phyloP scores from a whole-genome alignment of 495 filamentous ascomycete genomes.

The Penicillium tannophilum region DNA sequence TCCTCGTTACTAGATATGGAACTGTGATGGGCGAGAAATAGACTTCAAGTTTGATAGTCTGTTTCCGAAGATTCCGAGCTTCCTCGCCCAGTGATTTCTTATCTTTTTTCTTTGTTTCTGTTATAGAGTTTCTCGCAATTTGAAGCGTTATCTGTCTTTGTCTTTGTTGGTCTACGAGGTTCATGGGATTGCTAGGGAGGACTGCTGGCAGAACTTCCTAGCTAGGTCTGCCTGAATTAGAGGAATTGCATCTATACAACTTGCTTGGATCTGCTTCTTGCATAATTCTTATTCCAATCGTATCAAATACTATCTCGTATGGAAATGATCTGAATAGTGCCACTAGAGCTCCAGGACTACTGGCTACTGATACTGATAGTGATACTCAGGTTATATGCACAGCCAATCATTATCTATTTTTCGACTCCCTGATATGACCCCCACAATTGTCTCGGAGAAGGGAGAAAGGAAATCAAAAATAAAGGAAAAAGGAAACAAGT shows the following conservation, averaged over 20 bases:
- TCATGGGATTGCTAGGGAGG: neutral
- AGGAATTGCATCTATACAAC: neutral
- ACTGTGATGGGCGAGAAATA: neutral
- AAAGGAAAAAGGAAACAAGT: conserved; percentile 25
- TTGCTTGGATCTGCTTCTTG: neutral
- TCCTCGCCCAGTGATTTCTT: neutral
- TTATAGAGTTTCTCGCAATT: neutral
- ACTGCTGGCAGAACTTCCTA: conserved; percentile 1
- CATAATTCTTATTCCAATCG: neutral
- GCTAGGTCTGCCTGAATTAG: neutral
- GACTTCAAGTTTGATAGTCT: neutral
- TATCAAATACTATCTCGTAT: neutral
- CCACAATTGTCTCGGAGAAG: conserved; percentile 14
- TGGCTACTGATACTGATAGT: conserved; percentile 3
- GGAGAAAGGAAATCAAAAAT: conserved; percentile 30
- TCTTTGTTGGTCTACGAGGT: neutral
- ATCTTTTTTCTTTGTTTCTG: neutral
- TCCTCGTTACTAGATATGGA: neutral
- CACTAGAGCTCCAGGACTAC: neutral
- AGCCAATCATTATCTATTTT: conserved; percentile 16
- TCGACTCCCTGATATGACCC: conserved; percentile 9
- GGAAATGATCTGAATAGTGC: neutral
- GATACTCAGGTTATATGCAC: neutral
- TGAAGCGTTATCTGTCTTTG: neutral
- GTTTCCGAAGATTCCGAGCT: neutral